Conservation (phyloP, 257 asterid genomes). For the Solanum sejunctum region DNA sequence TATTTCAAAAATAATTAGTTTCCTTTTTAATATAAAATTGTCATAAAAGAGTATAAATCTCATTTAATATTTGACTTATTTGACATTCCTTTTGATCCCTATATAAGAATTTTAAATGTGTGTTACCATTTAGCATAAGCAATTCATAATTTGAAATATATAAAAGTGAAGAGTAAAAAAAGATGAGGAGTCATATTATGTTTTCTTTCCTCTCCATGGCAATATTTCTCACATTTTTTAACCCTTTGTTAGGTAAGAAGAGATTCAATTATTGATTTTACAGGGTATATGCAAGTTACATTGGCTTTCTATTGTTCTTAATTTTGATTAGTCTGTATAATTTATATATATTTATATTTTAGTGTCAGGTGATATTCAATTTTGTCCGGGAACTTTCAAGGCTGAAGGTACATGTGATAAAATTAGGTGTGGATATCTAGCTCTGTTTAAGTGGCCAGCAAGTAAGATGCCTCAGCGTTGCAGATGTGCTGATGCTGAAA, state of each 20-base stretch:
- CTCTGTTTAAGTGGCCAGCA: neutral
- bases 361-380: neutral
- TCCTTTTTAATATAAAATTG: too few relatives aligned
- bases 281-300: neutral
- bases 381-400: neutral
- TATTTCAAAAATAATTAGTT: too few relatives aligned
- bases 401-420: neutral
- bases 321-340: neutral
- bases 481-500: neutral
- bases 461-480: slow-evolving; percentile 1
- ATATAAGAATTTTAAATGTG: neutral
- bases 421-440: neutral
- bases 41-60: neutral
- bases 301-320: neutral
- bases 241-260: neutral
- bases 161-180: neutral
- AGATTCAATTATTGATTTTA: neutral
- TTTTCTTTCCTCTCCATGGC: neutral
- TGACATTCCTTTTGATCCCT: neutral
- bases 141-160: neutral
- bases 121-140: neutral
- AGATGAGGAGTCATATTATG: neutral
- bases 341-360: neutral
- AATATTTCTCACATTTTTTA: neutral
- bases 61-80: neutral